Percentiles rank a stretch among this genome's conserved stretches.
Evolutionary conservation across 257 asterid genomes (phyloP).

Genomic region (Fraxinus anomala): DNA sequence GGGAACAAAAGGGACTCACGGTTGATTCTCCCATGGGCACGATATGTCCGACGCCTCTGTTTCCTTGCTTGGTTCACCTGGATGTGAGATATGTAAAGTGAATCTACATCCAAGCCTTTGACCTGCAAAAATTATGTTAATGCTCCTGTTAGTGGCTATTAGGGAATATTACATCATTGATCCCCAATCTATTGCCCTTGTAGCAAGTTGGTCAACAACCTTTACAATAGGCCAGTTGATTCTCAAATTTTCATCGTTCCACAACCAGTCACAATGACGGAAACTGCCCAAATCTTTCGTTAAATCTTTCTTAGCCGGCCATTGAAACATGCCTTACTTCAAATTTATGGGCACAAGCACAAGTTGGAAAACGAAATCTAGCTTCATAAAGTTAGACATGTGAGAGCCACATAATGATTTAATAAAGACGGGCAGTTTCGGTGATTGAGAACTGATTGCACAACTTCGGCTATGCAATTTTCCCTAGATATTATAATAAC

Average conservation of each 20-base stretch:
- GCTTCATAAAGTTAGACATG: background rate
- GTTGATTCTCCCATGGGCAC: constrained; percentile 8
- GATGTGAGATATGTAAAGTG: constrained; percentile 13
- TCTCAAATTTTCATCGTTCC: background rate
- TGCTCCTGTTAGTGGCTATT: background rate
- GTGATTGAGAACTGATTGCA: background rate
- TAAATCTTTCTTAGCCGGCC: too few species aligned
- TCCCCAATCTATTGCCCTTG: background rate
- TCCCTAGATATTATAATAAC: background rate
- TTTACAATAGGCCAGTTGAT: background rate
- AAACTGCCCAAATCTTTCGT: background rate
- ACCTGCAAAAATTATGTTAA: constrained; percentile 3
- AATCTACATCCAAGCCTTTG: constrained; percentile 27
- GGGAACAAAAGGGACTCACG: background rate
- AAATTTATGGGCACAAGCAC: too few species aligned
- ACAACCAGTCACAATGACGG: background rate
- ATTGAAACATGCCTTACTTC: too few species aligned
- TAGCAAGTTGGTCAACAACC: background rate
- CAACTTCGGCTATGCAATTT: background rate
- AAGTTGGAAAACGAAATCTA: background rate
- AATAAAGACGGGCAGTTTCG: background rate
- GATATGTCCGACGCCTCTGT: constrained; percentile 7
- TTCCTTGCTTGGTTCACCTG: constrained; percentile 13
- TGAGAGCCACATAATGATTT: background rate
- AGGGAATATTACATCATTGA: background rate